Conservation (phyloP, 1,284 basidiomycete species). For the Gastroboletus turbinatus region DNA sequence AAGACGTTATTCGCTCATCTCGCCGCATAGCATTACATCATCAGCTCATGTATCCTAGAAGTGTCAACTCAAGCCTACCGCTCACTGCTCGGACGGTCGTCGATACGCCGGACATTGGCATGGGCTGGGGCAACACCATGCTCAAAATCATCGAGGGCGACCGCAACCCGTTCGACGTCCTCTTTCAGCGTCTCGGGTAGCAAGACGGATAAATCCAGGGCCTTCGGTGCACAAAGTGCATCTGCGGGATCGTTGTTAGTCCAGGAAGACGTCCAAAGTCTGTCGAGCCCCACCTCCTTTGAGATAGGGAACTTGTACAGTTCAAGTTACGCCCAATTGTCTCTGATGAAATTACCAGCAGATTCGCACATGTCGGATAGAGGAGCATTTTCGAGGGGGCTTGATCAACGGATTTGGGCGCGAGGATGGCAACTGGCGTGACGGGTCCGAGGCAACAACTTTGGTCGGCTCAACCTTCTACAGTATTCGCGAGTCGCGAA, state of each 20-base stretch:
- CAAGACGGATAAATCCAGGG: too few species aligned
- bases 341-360: slow-evolving; percentile 79
- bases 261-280: not conserved
- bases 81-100: too few species aligned
- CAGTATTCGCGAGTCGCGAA: not conserved
- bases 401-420: not conserved
- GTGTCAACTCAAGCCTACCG: too few species aligned
- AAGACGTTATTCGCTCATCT: too few species aligned
- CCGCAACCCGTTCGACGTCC: too few species aligned
- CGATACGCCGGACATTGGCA: too few species aligned
- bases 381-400: slow-evolving; percentile 70
- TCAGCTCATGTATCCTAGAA: too few species aligned
- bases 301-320: slow-evolving; percentile 93
- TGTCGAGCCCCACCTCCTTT: slow-evolving; percentile 57
- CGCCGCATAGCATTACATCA: too few species aligned
- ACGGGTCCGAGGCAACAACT: not conserved
- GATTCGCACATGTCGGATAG: slow-evolving; percentile 94
- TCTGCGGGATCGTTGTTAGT: slow-evolving; percentile 43
- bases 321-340: slow-evolving; percentile 95
- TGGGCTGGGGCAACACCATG: too few species aligned
- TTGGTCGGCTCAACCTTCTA: not conserved
- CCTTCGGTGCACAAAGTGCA: too few species aligned
- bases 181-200: too few species aligned
- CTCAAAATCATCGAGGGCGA: too few species aligned
- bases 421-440: not conserved